Percentiles rank a stretch among this genome's conserved stretches.
Evolutionary conservation across 495 filamentous ascomycete genomes (phyloP).

Genomic region (Aspergillus heteromorphus): DNA sequence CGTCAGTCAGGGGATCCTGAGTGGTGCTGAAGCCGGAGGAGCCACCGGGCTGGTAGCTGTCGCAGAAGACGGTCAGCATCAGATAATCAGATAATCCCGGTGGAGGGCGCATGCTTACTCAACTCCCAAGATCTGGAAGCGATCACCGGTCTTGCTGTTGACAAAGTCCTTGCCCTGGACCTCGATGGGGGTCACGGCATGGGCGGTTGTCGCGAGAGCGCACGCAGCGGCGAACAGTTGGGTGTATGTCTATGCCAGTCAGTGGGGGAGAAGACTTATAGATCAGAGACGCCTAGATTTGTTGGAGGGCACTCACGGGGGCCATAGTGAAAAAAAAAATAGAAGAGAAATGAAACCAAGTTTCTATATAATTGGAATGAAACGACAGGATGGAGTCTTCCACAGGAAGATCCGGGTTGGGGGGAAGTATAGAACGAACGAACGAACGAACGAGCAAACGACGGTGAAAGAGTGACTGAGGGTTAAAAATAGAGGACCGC

Average conservation of each 20-base stretch:
- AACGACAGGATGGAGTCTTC: constrained; percentile 10
- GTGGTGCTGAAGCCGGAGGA: constrained; percentile 67
- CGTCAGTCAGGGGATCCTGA: constrained; percentile 71
- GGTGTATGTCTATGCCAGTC: constrained; percentile 24
- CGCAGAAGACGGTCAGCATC: constrained; percentile 16
- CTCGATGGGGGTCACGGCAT: constrained; percentile 66
- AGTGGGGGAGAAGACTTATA: background rate
- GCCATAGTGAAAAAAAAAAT: constrained; percentile 7
- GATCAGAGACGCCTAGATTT: too few species aligned
- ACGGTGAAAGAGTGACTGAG: background rate
- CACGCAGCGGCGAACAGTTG: constrained; percentile 36
- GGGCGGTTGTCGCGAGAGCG: constrained; percentile 45
- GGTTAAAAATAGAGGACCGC: constrained; percentile 2
- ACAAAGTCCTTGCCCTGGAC: constrained; percentile 78
- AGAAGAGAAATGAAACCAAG: background rate
- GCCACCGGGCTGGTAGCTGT: constrained; percentile 85
- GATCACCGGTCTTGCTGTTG: constrained; percentile 68
- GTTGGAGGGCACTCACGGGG: constrained; percentile 4
- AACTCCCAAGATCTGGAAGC: constrained; percentile 85
- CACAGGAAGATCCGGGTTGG: constrained; percentile 10
- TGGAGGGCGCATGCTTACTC: constrained; percentile 47
- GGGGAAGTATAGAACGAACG: constrained; percentile 2
- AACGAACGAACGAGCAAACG: constrained; percentile 2
- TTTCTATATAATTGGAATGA: background rate
- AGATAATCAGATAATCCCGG: constrained; percentile 7